These are phyloP conservation scores for Neckera pumila DNA, from an alignment of 225 moss, liverwort and hornwort species.

Conservation along the genomic window DNA sequence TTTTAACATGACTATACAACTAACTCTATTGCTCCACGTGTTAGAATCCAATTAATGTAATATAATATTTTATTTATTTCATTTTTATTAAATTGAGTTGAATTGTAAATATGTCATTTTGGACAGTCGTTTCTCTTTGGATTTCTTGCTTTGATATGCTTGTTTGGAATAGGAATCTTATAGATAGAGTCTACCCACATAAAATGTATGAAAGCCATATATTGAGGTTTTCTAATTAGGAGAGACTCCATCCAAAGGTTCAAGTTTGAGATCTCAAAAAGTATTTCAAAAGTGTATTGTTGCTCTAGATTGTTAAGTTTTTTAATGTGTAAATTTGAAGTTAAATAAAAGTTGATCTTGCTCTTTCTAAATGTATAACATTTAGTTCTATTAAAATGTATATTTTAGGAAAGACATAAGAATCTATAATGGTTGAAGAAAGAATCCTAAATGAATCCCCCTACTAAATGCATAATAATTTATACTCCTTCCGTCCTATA, in stretches of 20 bases:
- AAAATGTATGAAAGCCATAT: neutral
- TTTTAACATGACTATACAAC: neutral
- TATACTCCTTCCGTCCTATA: neutral
- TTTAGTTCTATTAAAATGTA: neutral
- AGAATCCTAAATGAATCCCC: neutral
- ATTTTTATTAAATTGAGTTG: neutral
- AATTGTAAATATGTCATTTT: neutral
- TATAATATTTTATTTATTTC: neutral
- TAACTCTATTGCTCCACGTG: neutral
- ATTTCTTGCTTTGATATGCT: neutral
- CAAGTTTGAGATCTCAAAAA: neutral
- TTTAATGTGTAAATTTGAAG: neutral
- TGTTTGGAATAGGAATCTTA: too few species aligned
- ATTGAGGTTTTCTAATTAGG: neutral
- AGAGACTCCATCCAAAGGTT: neutral
- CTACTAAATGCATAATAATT: neutral
- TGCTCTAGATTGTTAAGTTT: neutral
- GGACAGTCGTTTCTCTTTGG: fast-evolving
- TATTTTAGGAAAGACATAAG: neutral
- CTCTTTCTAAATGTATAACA: neutral
- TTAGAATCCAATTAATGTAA: neutral
- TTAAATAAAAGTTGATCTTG: neutral
- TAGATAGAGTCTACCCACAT: neutral
- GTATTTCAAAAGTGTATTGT: neutral
- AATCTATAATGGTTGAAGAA: neutral